These are phyloP conservation scores for Plasmodium coatneyi DNA, from an alignment of 169 alveolate genomes.

Conservation along the genomic window DNA sequence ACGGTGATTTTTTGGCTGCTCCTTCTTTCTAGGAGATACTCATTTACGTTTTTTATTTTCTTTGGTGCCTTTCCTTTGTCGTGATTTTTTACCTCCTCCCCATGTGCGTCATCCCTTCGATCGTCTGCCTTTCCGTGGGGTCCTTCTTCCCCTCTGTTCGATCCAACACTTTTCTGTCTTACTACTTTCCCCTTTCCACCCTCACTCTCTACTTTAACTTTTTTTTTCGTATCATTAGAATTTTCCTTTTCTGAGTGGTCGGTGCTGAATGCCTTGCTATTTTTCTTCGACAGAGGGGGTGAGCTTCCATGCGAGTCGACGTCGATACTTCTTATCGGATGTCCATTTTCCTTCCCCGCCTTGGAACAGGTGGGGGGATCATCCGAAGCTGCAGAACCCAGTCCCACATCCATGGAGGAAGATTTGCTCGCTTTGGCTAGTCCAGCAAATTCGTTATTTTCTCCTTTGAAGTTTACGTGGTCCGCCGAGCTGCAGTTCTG, in stretches of 20 bases:
- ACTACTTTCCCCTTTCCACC: neutral
- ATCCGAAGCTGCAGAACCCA: neutral
- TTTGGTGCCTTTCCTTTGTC: neutral
- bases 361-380: neutral
- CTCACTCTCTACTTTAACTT: neutral
- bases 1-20: slow-evolving; percentile 25
- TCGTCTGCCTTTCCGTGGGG: neutral
- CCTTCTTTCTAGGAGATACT: slow-evolving; percentile 28
- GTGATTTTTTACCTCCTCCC: neutral
- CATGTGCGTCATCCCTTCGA: neutral
- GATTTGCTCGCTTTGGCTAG: neutral
- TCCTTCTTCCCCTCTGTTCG: neutral
- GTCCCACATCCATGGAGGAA: neutral
- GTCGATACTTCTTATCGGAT: neutral
- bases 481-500: neutral
- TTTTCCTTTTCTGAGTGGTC: neutral
- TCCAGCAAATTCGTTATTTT: neutral
- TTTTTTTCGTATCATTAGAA: neutral
- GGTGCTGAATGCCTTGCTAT: neutral
- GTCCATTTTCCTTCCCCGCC: neutral
- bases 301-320: neutral
- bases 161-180: neutral
- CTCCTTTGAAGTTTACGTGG: neutral
- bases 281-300: neutral
- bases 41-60: slow-evolving; percentile 39